Percentiles rank a stretch among this genome's conserved stretches.
phyloP scores from a whole-genome alignment of 2,329 filamentous ascomycete genomes.

The Pseudopyrenochaeta lycopersici region DNA sequence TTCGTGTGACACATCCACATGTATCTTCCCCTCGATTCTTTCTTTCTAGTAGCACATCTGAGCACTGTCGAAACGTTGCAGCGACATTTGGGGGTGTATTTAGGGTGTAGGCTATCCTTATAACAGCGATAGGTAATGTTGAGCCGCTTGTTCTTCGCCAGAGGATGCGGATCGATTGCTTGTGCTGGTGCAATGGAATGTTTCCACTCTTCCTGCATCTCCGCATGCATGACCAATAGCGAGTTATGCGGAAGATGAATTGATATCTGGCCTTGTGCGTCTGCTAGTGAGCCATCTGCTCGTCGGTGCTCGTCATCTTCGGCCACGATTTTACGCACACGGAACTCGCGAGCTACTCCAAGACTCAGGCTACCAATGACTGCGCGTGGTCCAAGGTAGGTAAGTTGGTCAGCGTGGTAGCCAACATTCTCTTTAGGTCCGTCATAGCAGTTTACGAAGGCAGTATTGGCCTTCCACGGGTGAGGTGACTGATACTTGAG shows the following conservation, averaged over 20 bases:
- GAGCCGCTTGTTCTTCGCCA: slow-evolving; percentile 81
- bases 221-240: slow-evolving; percentile 92
- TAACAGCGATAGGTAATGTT: slow-evolving; percentile 96
- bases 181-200: slow-evolving; percentile 80
- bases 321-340: slow-evolving; percentile 79
- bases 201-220: slow-evolving; percentile 98
- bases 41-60: slow-evolving; percentile 81
- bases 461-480: slow-evolving; percentile 84
- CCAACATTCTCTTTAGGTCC: slow-evolving; percentile 85
- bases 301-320: slow-evolving; percentile 58
- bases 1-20: slow-evolving; percentile 94
- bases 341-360: slow-evolving; percentile 92
- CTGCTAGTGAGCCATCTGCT: slow-evolving; percentile 54
- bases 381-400: slow-evolving; percentile 87
- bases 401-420: slow-evolving; percentile 91
- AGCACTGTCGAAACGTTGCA: slow-evolving; percentile 76
- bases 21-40: slow-evolving; percentile 79
- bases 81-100: slow-evolving; percentile 77
- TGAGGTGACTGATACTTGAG: slow-evolving; percentile 78
- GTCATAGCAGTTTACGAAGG: slow-evolving; percentile 93
- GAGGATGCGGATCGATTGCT: slow-evolving; percentile 83
- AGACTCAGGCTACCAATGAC: slow-evolving; percentile 91
- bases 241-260: slow-evolving; percentile 96
- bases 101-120: slow-evolving; percentile 77
- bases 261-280: slow-evolving; percentile 84